Percentiles rank a stretch among this genome's conserved stretches.
Evolutionary conservation across 23 red algal genomes (phyloP).

Genomic region (Porphyridium purpureum): DNA sequence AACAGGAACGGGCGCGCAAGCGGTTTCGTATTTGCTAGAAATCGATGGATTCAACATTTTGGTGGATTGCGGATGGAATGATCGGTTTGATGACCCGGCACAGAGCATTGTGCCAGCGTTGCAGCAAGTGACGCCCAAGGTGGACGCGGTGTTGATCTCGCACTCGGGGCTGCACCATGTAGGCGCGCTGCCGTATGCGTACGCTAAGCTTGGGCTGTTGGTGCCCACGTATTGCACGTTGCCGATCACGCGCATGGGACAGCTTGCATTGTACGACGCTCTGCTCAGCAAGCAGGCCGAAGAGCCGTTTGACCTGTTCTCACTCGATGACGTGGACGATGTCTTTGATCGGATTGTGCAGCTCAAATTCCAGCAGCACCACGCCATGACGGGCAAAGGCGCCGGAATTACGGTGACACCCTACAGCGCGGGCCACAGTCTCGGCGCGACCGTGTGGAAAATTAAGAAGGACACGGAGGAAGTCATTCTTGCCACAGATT

Average conservation of each 20-base stretch:
- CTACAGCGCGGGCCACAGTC: slow-evolving; percentile 65
- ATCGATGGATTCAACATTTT: slow-evolving; percentile 77
- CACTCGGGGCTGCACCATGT: slow-evolving; percentile 73
- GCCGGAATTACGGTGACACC: slow-evolving; percentile 66
- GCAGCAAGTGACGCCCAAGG: slow-evolving; percentile 19
- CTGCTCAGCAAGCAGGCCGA: slow-evolving; percentile 25
- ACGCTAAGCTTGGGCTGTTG: slow-evolving; percentile 29
- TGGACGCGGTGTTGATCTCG: slow-evolving; percentile 85
- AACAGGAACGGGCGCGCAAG: slow-evolving; percentile 26
- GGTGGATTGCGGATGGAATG: slow-evolving; percentile 89
- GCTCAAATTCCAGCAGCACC: slow-evolving; percentile 90
- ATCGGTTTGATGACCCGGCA: slow-evolving; percentile 20
- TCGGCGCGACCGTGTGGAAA: slow-evolving; percentile 89
- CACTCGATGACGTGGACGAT: slow-evolving; percentile 86
- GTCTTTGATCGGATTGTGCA: slow-evolving; percentile 69
- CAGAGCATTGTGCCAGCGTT: slow-evolving; percentile 11
- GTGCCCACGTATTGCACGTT: slow-evolving; percentile 58
- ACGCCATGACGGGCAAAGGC: slow-evolving; percentile 23
- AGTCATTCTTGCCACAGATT: slow-evolving; percentile 62
- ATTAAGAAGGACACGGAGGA: slow-evolving; percentile 81
- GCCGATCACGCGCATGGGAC: slow-evolving; percentile 83
- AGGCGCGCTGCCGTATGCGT: slow-evolving; percentile 87
- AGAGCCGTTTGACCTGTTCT: slow-evolving; percentile 46
- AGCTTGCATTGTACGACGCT: slow-evolving; percentile 91
- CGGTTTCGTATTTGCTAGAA: slow-evolving; percentile 46